phyloP scores from a whole-genome alignment of 805 yeast species.

The Ascoidea tarda region DNA sequence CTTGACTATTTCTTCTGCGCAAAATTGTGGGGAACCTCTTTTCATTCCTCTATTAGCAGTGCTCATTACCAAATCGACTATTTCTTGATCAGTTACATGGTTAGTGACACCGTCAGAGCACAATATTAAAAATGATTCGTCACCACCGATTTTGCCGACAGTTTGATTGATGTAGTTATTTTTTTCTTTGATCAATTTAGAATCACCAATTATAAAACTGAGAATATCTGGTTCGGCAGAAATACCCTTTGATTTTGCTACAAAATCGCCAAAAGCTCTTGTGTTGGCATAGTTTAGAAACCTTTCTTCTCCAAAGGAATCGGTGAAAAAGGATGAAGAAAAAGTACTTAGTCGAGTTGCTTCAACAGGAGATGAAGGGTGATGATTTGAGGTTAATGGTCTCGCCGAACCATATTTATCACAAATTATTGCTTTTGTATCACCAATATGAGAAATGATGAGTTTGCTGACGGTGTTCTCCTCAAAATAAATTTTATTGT shows the following conservation, averaged over 20 bases:
- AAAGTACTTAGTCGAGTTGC: constrained; percentile 53
- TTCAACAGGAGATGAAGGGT: constrained; percentile 75
- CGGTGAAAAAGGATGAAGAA: constrained; percentile 53
- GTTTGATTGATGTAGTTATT: constrained; percentile 11
- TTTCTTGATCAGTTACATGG: constrained; percentile 74
- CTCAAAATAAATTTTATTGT: constrained; percentile 27
- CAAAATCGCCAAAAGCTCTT: constrained; percentile 81
- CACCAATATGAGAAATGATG: constrained; percentile 84
- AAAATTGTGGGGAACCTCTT: constrained; percentile 68
- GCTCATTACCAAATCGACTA: constrained; percentile 73
- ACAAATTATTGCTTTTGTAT: constrained; percentile 75
- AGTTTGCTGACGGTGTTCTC: constrained; percentile 53
- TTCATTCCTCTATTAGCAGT: constrained; percentile 49
- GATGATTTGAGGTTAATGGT: constrained; percentile 68
- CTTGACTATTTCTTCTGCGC: constrained; percentile 74
- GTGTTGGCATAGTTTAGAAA: constrained; percentile 78
- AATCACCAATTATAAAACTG: constrained; percentile 55
- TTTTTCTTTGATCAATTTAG: constrained; percentile 20
- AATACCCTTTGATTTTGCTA: constrained; percentile 72
- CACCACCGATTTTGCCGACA: constrained; percentile 46
- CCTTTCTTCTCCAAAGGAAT: constrained; percentile 87
- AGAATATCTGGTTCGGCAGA: constrained; percentile 85
- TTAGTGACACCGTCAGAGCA: constrained; percentile 84
- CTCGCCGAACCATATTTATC: constrained; percentile 73
- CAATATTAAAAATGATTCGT: constrained; percentile 73